Evolutionary conservation across 2,329 filamentous ascomycete genomes (phyloP).

Genomic region (Fragosphaeria purpurea): DNA sequence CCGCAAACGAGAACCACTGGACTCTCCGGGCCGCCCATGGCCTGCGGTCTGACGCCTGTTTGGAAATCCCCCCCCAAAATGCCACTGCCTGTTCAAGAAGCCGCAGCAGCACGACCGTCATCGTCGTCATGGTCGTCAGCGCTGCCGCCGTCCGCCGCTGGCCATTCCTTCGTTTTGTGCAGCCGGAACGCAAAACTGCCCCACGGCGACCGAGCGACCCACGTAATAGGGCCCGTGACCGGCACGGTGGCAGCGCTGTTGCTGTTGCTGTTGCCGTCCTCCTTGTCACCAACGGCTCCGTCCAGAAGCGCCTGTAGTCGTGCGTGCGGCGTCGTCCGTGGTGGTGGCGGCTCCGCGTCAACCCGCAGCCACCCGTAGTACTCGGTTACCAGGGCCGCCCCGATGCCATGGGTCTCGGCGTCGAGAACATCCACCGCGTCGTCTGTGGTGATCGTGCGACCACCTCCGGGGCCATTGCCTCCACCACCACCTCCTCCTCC

Average conservation of each 20-base stretch:
- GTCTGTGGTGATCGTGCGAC: conserved; percentile 13
- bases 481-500: conserved; percentile 16
- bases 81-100: too few relatives aligned
- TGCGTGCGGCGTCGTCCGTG: background rate
- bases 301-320: too few relatives aligned
- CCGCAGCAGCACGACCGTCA: too few relatives aligned
- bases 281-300: background rate
- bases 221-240: conserved; percentile 32
- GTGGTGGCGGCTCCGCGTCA: conserved; percentile 20
- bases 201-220: conserved; percentile 39
- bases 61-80: background rate
- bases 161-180: background rate
- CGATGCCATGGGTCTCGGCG: conserved; percentile 7
- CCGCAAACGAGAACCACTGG: too few relatives aligned
- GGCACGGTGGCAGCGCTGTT: conserved; percentile 1
- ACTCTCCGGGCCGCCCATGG: too few relatives aligned
- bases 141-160: too few relatives aligned
- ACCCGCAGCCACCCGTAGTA: conserved; percentile 45
- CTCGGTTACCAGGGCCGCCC: conserved; percentile 23
- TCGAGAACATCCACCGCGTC: conserved; percentile 21
- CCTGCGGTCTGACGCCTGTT: too few relatives aligned
- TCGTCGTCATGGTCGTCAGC: too few relatives aligned
- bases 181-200: conserved; percentile 28
- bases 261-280: background rate
- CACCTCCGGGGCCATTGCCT: background rate